Evolutionary conservation across 2,329 filamentous ascomycete genomes (phyloP).

Genomic region (Colletotrichum tofieldiae): DNA sequence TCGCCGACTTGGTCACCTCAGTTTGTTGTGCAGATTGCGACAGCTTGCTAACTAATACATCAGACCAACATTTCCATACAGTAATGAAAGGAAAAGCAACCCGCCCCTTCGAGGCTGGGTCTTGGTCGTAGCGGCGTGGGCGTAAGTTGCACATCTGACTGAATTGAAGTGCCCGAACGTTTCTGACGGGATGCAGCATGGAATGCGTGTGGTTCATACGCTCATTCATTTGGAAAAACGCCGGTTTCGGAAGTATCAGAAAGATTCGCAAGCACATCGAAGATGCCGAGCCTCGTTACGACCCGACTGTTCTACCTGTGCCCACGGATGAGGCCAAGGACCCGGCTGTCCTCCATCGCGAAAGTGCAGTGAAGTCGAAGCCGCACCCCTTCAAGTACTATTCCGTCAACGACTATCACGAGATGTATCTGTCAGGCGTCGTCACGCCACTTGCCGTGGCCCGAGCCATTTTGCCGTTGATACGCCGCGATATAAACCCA

Average conservation of each 20-base stretch:
- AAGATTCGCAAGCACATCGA: conserved; percentile 67
- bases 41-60: conserved; percentile 21
- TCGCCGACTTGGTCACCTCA: not conserved
- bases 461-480: conserved; percentile 61
- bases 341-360: conserved; percentile 37
- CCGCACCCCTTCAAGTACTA: conserved; percentile 41
- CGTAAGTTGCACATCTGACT: conserved; percentile 60
- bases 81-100: conserved; percentile 65
- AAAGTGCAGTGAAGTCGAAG: conserved; percentile 34
- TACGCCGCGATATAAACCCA: conserved; percentile 56
- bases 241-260: conserved; percentile 73
- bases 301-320: conserved; percentile 62
- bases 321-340: conserved; percentile 62
- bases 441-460: conserved; percentile 64
- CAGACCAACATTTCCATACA: conserved; percentile 59
- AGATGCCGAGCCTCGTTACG: conserved; percentile 64
- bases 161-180: not conserved
- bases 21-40: conserved; percentile 4
- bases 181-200: conserved; percentile 58
- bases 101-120: conserved; percentile 71
- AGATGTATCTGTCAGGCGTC: conserved; percentile 60
- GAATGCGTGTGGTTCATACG: conserved; percentile 69
- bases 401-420: conserved; percentile 63
- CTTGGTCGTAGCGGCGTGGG: conserved; percentile 66
- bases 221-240: conserved; percentile 73